phyloP scores from a whole-genome alignment of 192 early-diverging fungal species.

The Gaertneriomyces semiglobifer region DNA sequence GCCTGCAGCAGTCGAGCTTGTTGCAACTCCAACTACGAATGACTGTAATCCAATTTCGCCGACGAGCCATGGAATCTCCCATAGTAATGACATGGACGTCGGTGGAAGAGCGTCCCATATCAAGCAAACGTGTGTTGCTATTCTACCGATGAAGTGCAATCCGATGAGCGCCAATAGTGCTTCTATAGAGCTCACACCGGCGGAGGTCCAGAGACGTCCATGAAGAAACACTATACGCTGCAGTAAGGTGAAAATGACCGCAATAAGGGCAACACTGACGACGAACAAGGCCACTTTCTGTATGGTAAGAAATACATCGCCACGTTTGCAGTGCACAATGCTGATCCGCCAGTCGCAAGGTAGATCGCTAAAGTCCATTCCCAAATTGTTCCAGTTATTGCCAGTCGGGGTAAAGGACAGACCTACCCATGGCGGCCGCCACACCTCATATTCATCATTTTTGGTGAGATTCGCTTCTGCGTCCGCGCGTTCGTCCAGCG shows the following conservation, averaged over 20 bases:
- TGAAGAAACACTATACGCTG: neutral
- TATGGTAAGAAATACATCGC: neutral
- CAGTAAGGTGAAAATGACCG: neutral
- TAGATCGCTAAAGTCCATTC: neutral
- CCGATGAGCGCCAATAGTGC: neutral
- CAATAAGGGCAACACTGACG: neutral
- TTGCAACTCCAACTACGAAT: neutral
- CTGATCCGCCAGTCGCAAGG: slow-evolving; percentile 2
- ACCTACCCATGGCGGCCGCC: too few species aligned
- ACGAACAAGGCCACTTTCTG: neutral
- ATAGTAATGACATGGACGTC: neutral
- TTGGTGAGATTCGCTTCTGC: too few species aligned
- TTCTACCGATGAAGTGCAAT: neutral
- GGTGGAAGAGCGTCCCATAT: neutral
- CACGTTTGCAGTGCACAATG: neutral
- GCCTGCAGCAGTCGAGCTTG: neutral
- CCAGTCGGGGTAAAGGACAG: too few species aligned
- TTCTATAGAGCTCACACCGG: neutral
- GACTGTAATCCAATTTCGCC: neutral
- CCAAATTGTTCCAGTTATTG: too few species aligned
- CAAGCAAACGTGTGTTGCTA: neutral
- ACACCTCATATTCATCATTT: too few species aligned
- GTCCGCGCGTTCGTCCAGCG: too few species aligned
- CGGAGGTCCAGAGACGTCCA: slow-evolving; percentile 1
- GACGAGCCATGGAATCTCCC: neutral